phyloP scores from a whole-genome alignment of 139 green algal species.

The Micromonas commoda region DNA sequence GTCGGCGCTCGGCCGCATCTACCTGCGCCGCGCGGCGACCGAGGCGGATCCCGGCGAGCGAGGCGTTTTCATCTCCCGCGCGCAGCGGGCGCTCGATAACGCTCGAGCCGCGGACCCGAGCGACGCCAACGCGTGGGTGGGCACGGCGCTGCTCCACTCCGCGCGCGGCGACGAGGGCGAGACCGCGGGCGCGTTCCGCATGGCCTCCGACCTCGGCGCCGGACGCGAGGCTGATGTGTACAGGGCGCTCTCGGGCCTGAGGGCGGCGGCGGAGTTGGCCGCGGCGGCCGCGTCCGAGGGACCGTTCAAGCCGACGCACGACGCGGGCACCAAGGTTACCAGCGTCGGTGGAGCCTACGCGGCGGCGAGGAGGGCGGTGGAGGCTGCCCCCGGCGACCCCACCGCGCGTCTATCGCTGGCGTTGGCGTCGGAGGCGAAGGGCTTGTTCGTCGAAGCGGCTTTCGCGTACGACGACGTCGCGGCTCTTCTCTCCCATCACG shows the following conservation, averaged over 20 bases:
- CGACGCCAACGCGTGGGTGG: not conserved
- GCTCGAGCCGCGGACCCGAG: not conserved
- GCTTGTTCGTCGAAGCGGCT: not conserved
- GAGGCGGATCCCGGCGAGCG: not conserved
- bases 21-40: not conserved
- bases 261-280: not conserved
- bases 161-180: not conserved
- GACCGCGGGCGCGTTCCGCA: not conserved
- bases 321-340: no score
- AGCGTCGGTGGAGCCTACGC: no score
- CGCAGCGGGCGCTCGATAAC: not conserved
- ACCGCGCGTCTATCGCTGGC: not conserved
- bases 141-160: not conserved
- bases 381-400: not conserved
- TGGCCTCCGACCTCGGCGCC: not conserved
- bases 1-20: not conserved
- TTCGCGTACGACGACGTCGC: not conserved
- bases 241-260: not conserved
- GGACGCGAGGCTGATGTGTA: not conserved
- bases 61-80: not conserved
- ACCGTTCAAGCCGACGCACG: no score
- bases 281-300: not conserved
- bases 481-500: not conserved
- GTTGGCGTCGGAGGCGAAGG: not conserved
- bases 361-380: not conserved